Evolutionary conservation across 2,329 filamentous ascomycete species (phyloP).

Genomic region (Aspergillus novoparasiticus): DNA sequence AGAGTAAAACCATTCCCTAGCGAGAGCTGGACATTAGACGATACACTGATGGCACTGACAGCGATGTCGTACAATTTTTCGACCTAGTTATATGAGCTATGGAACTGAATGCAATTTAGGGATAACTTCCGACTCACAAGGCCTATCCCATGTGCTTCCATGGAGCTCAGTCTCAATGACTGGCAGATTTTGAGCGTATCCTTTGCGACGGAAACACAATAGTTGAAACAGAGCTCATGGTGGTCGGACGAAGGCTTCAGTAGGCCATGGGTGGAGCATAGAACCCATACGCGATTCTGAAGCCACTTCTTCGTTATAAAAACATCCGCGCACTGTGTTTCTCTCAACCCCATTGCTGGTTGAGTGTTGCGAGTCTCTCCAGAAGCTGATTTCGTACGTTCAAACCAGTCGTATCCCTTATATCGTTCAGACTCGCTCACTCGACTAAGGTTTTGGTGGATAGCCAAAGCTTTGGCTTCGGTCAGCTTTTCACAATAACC

Average conservation of each 20-base stretch:
- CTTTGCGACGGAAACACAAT: slow-evolving; percentile 39
- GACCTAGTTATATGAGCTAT: slow-evolving; percentile 24
- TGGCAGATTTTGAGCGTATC: slow-evolving; percentile 39
- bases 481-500: slow-evolving; percentile 67
- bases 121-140: slow-evolving; percentile 28
- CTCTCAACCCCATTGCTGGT: slow-evolving; percentile 32
- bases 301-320: slow-evolving; percentile 49
- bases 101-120: background rate
- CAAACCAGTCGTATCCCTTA: slow-evolving; percentile 42
- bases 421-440: slow-evolving; percentile 39
- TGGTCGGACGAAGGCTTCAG: slow-evolving; percentile 38
- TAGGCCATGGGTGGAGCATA: slow-evolving; percentile 45
- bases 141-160: slow-evolving; percentile 48
- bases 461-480: slow-evolving; percentile 59
- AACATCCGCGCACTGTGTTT: slow-evolving; percentile 47
- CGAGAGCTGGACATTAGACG: slow-evolving; percentile 29
- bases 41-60: slow-evolving; percentile 32
- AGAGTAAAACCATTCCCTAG: slow-evolving; percentile 17
- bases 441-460: slow-evolving; percentile 36
- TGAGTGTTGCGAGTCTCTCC: slow-evolving; percentile 21
- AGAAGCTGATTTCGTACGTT: slow-evolving; percentile 31
- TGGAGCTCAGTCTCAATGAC: slow-evolving; percentile 36
- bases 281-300: slow-evolving; percentile 46
- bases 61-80: slow-evolving; percentile 47
- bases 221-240: slow-evolving; percentile 40